A percentile compares a stretch with the other conserved stretches of the same genome.
phyloP scores from a whole-genome alignment of 306 rosid species.

The Crotalaria pallida region DNA sequence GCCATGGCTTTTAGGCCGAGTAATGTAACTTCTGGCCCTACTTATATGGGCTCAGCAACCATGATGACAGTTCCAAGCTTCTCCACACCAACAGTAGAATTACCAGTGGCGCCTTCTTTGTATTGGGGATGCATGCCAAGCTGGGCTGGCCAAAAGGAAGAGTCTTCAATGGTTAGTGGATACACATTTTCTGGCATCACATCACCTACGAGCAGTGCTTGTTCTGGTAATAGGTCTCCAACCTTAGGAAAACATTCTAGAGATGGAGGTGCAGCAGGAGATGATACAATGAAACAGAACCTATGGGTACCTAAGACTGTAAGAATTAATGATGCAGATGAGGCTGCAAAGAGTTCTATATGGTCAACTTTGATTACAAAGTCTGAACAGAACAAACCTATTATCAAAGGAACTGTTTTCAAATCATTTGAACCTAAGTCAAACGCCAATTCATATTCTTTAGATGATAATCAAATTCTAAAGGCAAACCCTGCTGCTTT shows the following conservation, averaged over 20 bases:
- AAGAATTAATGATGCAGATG: constrained; percentile 52
- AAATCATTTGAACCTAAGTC: constrained; percentile 48
- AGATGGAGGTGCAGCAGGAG: constrained; percentile 34
- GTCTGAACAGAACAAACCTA: constrained; percentile 30
- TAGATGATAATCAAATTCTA: constrained; percentile 38
- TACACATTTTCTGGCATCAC: constrained; percentile 26
- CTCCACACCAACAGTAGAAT: constrained; percentile 24
- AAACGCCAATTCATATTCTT: constrained; percentile 16
- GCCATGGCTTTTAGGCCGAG: constrained; percentile 22
- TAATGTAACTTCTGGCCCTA: constrained; percentile 21
- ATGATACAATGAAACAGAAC: constrained; percentile 29
- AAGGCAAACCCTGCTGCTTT: constrained; percentile 61
- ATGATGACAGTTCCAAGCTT: constrained; percentile 39
- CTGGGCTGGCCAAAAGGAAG: constrained; percentile 32
- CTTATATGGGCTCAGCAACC: constrained; percentile 24
- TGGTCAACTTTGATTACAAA: constrained; percentile 49
- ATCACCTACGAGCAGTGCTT: constrained; percentile 29
- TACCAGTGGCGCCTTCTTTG: constrained; percentile 34
- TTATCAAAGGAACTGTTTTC: constrained; percentile 44
- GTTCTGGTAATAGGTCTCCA: constrained; percentile 36
- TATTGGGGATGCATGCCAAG: constrained; percentile 37
- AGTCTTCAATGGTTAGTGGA: constrained; percentile 24
- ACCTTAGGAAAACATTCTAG: constrained; percentile 59
- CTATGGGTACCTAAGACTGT: constrained; percentile 69
- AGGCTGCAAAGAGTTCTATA: constrained; percentile 59